Base-by-base conservation (phyloP, 2,329 filamentous ascomycete genomes). In the Sclerotinia trifoliorum region DNA sequence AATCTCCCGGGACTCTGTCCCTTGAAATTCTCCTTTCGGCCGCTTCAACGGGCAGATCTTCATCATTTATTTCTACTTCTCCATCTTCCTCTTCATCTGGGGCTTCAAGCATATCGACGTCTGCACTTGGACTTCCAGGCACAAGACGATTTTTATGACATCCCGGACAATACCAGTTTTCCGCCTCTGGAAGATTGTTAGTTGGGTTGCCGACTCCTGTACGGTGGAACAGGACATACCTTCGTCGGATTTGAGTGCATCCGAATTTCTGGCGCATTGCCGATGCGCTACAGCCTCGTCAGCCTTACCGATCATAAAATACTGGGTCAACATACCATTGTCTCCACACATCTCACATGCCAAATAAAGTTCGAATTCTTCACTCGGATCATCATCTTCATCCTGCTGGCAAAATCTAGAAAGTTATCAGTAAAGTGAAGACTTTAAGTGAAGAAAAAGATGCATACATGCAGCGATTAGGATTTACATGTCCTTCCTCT, bases 371-470 rank as follows among this genome's bases (percentile, higher is more conserved):
- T 95, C 93, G 75, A 90, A 95, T 72, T 94, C 91, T 72, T 92
- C 90, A 71, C 86, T 88, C 1, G 92, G 91, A 74, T 94, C 92
- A 71, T 94, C 84, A 66, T 95, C 91, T 80, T 96, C 92, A 72
- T 91, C 89, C 77, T 92, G 85, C 68, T 88, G 88, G 80, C 94
- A 97, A 75, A 94, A 96, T 72, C 93, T 90, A 80, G 79, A 83
- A 65, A 63, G 68, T 77, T 73, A 57, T 80, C 81, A 73, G 68
- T 62, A 67, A 58, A 51, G 42, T 54, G 57, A 67, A 57, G 5
- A 29, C 13, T 19, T 13, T 32, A 66, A 39, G 26, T 39, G 7
- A 5, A 35, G 19, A 66, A 29, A 35, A n/a, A 35, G 29, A 66
- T 63, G 82, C 85, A 82, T 80, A 90, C 88, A 89, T 83, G 87